Percentiles rank a stretch among this genome's conserved stretches.
phyloP scores from a whole-genome alignment of 176 grass and related monocot species.

The Hordeum marinum region DNA sequence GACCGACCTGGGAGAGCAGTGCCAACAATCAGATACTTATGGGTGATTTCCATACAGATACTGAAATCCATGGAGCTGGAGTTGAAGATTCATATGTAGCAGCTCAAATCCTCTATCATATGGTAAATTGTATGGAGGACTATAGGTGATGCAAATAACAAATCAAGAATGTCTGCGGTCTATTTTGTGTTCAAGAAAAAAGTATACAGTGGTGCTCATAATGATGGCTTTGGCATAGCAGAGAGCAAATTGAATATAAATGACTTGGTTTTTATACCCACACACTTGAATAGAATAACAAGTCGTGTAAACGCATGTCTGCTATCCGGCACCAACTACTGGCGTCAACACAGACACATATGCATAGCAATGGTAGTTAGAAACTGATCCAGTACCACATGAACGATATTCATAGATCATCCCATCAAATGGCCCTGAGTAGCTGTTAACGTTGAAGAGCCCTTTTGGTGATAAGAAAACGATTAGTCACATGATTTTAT shows the following conservation, averaged over 20 bases:
- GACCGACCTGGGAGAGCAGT: slow-evolving; percentile 54
- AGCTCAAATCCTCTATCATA: neutral
- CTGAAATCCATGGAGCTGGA: neutral
- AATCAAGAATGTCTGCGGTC: neutral
- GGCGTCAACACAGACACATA: neutral
- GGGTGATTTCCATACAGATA: too few species aligned
- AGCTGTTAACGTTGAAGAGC: neutral
- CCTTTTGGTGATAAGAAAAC: neutral
- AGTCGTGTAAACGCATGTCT: neutral
- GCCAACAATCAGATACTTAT: neutral
- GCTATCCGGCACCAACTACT: neutral
- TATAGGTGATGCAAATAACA: neutral
- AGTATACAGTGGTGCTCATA: neutral
- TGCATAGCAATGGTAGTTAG: neutral
- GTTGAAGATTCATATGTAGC: neutral
- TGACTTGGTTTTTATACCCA: neutral
- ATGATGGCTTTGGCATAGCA: neutral
- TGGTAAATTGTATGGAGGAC: too few species aligned
- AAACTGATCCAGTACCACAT: too few species aligned
- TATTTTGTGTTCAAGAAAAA: too few species aligned
- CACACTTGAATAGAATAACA: neutral
- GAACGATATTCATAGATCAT: neutral
- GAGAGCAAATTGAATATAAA: neutral
- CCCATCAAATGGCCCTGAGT: neutral
- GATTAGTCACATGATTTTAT: too few species aligned